Evolutionary conservation across 148 eudicot genomes (phyloP).

Genomic region (Silene conica): DNA sequence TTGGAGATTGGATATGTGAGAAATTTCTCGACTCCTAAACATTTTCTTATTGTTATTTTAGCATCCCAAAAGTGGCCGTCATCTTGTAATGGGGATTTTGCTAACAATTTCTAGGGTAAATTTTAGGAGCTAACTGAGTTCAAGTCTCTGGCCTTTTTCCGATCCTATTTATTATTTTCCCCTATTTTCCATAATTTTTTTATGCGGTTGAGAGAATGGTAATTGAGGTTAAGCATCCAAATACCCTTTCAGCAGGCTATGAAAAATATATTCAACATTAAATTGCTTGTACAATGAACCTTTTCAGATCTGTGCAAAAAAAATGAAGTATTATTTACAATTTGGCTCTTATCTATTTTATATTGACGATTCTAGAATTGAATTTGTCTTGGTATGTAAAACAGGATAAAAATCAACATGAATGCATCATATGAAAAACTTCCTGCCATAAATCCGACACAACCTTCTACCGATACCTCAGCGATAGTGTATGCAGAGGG

Average conservation of each 20-base stretch:
- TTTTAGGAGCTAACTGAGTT: neutral
- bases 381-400: slow-evolving; percentile 7
- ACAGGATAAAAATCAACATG: slow-evolving; percentile 98
- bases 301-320: neutral
- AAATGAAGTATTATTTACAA: neutral
- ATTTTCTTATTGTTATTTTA: neutral
- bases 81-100: neutral
- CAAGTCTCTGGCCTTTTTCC: neutral
- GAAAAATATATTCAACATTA: neutral
- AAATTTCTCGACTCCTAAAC: neutral
- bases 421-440: slow-evolving; percentile 59
- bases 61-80: neutral
- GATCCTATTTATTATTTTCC: no score
- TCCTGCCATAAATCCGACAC: slow-evolving; percentile 32
- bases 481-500: slow-evolving; percentile 17
- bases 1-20: neutral
- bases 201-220: neutral
- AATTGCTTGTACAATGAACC: neutral
- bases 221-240: neutral
- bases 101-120: neutral
- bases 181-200: neutral
- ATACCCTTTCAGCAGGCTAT: neutral
- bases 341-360: neutral
- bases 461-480: slow-evolving; percentile 25
- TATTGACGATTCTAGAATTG: neutral